A percentile compares a stretch with the other conserved stretches of the same genome.
phyloP scores from a whole-genome alignment of 106 monocot species.

The Amphibolis antarctica region DNA sequence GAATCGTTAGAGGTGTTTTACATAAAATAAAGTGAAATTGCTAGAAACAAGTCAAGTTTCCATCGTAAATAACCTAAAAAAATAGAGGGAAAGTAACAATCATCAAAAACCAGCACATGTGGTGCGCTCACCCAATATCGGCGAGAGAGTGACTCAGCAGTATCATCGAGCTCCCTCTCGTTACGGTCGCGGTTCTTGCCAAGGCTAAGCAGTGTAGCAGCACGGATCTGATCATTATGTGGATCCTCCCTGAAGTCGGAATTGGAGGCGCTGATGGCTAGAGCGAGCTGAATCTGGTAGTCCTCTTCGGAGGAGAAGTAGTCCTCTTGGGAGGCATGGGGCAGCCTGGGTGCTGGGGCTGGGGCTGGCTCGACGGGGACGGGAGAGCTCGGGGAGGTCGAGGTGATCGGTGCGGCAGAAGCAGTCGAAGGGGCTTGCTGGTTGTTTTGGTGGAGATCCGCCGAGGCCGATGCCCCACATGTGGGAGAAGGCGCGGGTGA shows the following conservation, averaged over 20 bases:
- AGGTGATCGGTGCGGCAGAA: not conserved
- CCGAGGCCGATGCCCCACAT: not conserved
- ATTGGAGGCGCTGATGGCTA: conserved; percentile 89
- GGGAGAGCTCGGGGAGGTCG: not conserved
- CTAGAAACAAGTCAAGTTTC: not conserved
- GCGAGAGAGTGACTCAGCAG: conserved; percentile 48
- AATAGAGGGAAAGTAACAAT: no score
- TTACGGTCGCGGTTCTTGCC: conserved; percentile 23
- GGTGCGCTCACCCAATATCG: conserved; percentile 52
- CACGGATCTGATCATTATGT: conserved; percentile 73
- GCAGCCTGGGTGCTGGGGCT: not conserved
- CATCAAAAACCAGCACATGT: not conserved
- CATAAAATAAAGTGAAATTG: no score
- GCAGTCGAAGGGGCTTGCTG: no score
- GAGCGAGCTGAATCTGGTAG: conserved; percentile 90
- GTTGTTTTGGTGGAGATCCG: not conserved
- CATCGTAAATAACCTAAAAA: not conserved
- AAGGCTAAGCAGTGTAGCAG: conserved; percentile 58
- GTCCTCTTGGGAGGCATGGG: conserved; percentile 31
- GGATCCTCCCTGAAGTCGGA: conserved; percentile 52
- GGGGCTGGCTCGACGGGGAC: not conserved
- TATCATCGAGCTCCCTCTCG: conserved; percentile 21
- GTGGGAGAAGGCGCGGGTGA: conserved; percentile 1
- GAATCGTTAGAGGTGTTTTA: no score
- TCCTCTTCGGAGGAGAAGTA: conserved; percentile 86